Evolutionary conservation across 2,329 filamentous ascomycete species (phyloP), one percentile per base, ranked within the genome.

Genomic region (Clonostachys chloroleuca): DNA sequence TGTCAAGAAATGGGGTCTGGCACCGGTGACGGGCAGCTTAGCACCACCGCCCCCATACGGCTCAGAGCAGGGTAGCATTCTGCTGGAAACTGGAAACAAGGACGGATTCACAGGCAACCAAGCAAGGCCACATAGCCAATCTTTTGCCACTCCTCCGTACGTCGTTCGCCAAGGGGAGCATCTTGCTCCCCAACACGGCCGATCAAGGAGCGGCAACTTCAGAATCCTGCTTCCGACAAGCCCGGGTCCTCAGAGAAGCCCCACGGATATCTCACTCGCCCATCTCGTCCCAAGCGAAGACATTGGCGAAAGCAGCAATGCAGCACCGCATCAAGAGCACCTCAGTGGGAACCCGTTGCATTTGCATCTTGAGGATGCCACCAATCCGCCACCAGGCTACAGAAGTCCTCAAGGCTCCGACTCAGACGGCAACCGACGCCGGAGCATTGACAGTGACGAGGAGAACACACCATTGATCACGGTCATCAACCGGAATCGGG

Each of bases 1-100:
- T 60, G 94, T 99, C 51, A 99, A 99, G 82, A 99, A 97, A 75
- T 99, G 94, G 94, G 94, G 94, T 3, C 74, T 99, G 47, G 94
- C 94, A 43, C 94, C 94, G 6, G 95, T 95, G 80, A 96, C 90
- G 2, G 94, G 94, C 49, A 96, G 90, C 59, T 77, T 99, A 50
- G 94, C 94, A 30, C 94, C 94, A 14, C 94, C 94, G 40, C 94
- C 94, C 44, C 94, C 94, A 2, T 99, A 99, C 62, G 94, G 94
- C 43, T 96, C 90, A 52, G 94, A 97, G 69, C 91, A 96, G 68
- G 94, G 94, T 58, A 96, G 92, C 62, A 96, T 99, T 56, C 75
- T 99, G 30, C 80, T 99, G 12, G 94, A 96, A 63, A 85, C 89
- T 6, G 94, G 94, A 12, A 80, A 73, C 53, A 86, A 86, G 59